Conservation (phyloP, 169 alveolate genomes). For the Plasmodium fragile region DNA sequence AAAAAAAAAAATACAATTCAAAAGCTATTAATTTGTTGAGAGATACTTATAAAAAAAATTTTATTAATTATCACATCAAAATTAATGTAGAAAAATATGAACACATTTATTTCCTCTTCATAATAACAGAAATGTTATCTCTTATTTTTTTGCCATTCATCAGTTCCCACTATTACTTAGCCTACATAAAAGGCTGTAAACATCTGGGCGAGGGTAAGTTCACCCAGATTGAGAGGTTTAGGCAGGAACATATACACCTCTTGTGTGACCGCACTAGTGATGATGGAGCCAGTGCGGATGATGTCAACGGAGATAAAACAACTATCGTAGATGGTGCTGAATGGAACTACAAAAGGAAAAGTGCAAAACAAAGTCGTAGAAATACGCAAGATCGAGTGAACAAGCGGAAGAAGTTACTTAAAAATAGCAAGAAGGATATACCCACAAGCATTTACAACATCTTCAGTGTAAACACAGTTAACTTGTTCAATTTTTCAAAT, state of each 20-base stretch:
- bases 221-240: slow-evolving; percentile 22
- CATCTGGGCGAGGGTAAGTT: slow-evolving; percentile 1
- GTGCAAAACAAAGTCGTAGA: neutral
- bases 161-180: slow-evolving; percentile 23
- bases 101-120: slow-evolving; percentile 51
- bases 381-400: neutral
- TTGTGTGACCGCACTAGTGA: neutral
- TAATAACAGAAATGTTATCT: slow-evolving; percentile 65
- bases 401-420: neutral
- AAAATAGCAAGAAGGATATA: neutral
- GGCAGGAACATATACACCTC: slow-evolving; percentile 18
- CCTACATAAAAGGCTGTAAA: slow-evolving; percentile 17
- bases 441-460: slow-evolving; percentile 24
- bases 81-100: slow-evolving; percentile 75
- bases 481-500: neutral
- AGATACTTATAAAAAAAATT: slow-evolving; percentile 52
- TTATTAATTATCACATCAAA: slow-evolving; percentile 34
- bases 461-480: neutral
- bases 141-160: slow-evolving; percentile 38
- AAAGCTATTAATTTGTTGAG: slow-evolving; percentile 53
- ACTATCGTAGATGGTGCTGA: neutral
- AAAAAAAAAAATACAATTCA: slow-evolving; percentile 48
- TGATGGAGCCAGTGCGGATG: neutral
- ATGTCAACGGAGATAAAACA: neutral
- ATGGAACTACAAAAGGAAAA: neutral